Conservation (phyloP, 179 eudicot genomes). For the Beta lomatogona region DNA sequence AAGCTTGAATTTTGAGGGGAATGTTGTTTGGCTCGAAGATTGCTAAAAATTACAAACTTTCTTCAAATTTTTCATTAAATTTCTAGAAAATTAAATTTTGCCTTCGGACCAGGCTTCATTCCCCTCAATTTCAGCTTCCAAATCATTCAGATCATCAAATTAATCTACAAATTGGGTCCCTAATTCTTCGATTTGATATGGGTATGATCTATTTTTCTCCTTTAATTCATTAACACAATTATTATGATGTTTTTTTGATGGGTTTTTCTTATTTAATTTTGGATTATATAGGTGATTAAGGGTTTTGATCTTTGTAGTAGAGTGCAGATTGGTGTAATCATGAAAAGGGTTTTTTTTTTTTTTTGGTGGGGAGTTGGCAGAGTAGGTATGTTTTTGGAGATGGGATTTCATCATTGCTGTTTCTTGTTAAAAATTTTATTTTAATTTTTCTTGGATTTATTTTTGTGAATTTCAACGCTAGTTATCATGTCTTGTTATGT, state of each 20-base stretch:
- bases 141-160: slow-evolving; percentile 11
- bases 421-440: neutral
- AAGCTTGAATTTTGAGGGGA: slow-evolving; percentile 43
- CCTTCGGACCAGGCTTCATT: slow-evolving; percentile 59
- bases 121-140: slow-evolving; percentile 45
- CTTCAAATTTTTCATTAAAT: neutral
- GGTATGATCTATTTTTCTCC: slow-evolving; percentile 28
- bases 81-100: neutral
- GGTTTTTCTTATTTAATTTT: neutral
- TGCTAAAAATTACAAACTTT: neutral
- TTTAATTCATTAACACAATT: neutral
- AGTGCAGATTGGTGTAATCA: slow-evolving; percentile 44
- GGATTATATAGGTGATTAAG: neutral
- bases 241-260: neutral
- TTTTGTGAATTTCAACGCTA: slow-evolving; percentile 38
- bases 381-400: slow-evolving; percentile 1
- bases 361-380: slow-evolving; percentile 13
- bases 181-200: slow-evolving; percentile 6
- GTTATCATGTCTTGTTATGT: slow-evolving; percentile 31
- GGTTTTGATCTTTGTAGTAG: slow-evolving; percentile 23
- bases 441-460: neutral
- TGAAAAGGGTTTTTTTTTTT: slow-evolving; percentile 19
- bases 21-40: slow-evolving; percentile 50
- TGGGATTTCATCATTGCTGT: slow-evolving; percentile 28
- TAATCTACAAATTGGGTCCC: slow-evolving; percentile 3